These are phyloP conservation scores for Podila horticola DNA, from an alignment of 192 early-diverging fungal species.

Conservation along the genomic window DNA sequence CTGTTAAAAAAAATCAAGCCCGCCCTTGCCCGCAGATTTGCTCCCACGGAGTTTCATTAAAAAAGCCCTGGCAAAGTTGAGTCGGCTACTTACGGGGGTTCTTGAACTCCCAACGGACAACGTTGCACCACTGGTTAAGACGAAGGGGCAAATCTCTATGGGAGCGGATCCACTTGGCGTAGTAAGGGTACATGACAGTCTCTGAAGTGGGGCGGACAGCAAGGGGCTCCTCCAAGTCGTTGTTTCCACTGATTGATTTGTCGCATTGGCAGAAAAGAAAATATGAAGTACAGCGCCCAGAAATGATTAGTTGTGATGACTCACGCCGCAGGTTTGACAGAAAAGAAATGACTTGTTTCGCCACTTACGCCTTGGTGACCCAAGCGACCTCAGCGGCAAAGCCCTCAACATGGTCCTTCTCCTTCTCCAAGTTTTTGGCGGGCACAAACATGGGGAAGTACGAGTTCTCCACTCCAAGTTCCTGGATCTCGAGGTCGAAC, in stretches of 20 bases:
- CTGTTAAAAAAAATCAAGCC: too few species aligned
- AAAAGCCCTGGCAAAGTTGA: background rate
- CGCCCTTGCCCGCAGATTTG: background rate
- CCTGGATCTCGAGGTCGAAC: constrained; percentile 90
- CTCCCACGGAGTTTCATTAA: background rate
- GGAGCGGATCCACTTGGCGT: constrained; percentile 96
- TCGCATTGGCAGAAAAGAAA: background rate
- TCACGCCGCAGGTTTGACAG: background rate
- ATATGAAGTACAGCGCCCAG: background rate
- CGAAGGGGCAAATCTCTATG: constrained; percentile 97
- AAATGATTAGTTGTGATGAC: background rate
- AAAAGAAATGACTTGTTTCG: background rate
- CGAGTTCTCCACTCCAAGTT: constrained; percentile 94
- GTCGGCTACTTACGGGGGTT: constrained; percentile 80
- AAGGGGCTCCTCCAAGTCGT: constrained; percentile 95
- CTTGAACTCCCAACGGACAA: constrained; percentile 99
- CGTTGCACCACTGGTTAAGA: constrained; percentile 99
- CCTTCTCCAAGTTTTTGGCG: constrained; percentile 83
- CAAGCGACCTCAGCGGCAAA: constrained; percentile 99
- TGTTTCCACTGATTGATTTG: constrained; percentile 66
- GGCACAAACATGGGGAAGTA: constrained; percentile 99
- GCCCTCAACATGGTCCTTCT: constrained; percentile 99
- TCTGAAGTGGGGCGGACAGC: constrained; percentile 99
- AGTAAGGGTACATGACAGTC: constrained; percentile 99
- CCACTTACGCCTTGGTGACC: constrained; percentile 90